Base-by-base conservation (phyloP, 495 filamentous ascomycete genomes). In the Lophiostoma macrostomum region DNA sequence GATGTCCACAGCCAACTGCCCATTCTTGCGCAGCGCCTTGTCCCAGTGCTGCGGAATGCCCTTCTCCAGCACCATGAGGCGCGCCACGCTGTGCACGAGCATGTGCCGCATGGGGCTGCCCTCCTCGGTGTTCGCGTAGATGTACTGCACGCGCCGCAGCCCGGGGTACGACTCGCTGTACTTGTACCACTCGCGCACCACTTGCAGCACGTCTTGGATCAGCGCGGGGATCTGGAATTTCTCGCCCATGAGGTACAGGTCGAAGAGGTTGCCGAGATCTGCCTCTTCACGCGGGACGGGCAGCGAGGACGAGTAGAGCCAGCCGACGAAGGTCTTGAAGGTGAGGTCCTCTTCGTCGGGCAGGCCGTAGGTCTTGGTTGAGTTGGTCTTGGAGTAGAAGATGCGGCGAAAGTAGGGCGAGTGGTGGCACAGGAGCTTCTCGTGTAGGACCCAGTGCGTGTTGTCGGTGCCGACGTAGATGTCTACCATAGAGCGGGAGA, bases 361-460 rank as follows among this genome's bases (percentile, higher is more conserved):
- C 11, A 77, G 66, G 50, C 72, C 73, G 54, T 63, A 74, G 32
- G 57, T 44, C 49, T 71, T 70, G 47, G 58, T 40, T 3, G 47
- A 42, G 22, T 58, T 41, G 19, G 48, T 20, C 34, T 59, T 60
- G 62, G 51, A 47, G 68, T 74, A 71, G 67, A 77, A 75, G 66
- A 67, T 67, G 13, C 63, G 58, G 51, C 65, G 61, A 71, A 77
- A 77, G 73, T 71, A 76, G 47, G 67, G 64, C 50, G 69, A 71
- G 67, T 72, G 69, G 61, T 74, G 49, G 65, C 73, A 75, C 53
- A 77, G 74, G 14, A 77, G 74, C 37, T 74, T 74, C 63, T 77
- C 74, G 65, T 77, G 74, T 11, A 77, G 67, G 40, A 68, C 61
- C 67, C 68, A 77, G 61, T 69, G 67, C 10, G 70, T 74, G 68